Base-by-base conservation (phyloP, 306 rosid genomes). In the Leucaena leucocephala region DNA sequence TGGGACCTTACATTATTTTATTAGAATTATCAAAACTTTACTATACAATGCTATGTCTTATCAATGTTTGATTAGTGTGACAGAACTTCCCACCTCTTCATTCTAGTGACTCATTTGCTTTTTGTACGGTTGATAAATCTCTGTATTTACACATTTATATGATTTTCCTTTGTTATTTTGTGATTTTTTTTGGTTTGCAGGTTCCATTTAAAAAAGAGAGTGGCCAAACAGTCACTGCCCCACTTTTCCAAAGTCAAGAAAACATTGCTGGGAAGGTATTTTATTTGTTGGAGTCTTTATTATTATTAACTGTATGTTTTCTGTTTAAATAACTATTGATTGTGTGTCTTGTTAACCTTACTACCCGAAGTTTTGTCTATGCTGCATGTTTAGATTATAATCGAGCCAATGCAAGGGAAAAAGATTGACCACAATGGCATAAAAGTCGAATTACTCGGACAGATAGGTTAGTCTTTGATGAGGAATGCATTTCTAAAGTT, bases 171-270 rank as follows among this genome's bases (percentile, higher is more conserved):
- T 27, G 27, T 27, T 63, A 14, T 9, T 21, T 63, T 52, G 57
- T 79, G 48, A 49, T 36, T 80, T 19, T 78, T 19, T 55, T n/a
- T 13, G 33, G 3, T 27, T 27, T 59, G 66, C 27, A 96, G 99
- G 94, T 87, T 54, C 93, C 98, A 0, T 75, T 89, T 17, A 96
- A 96, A 88, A 95, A 89, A 77, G 98, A 96, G 85, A 91, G 80
- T 83, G 99, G 99, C 54, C 98, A 96, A 72, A 85, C 89, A 40
- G 94, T 90, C 61, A 76, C 87, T 78, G 97, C 87, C 50, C 99
- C 99, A 36, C 98, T 96, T 75, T 96, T 96, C 83, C 96, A 93
- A 22, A 96, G 99, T 86, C 99, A 96, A 81, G 99, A 96, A 87
- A 96, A 91, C 84, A 96, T 96, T 87, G 87, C 87, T 75, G 99